Percentiles rank a stretch among this genome's conserved stretches.
Evolutionary conservation across 345 rosid genomes (phyloP).

Genomic region (Acer saccharum): DNA sequence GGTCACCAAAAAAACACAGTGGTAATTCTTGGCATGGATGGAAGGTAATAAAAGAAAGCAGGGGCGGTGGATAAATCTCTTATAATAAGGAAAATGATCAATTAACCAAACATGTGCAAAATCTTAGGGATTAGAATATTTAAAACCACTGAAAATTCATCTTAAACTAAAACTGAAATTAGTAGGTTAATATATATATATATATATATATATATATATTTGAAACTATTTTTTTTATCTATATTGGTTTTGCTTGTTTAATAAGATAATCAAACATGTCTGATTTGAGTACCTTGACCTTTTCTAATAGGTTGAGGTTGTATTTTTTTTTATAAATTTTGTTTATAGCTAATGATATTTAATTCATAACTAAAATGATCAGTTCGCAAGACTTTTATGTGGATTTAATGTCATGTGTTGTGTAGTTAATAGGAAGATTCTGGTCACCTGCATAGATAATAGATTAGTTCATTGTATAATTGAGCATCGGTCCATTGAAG

Average conservation of each 20-base stretch:
- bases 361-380: background rate
- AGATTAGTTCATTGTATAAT: no score
- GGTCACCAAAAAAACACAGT: constrained; percentile 91
- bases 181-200: background rate
- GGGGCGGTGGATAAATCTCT: background rate
- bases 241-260: background rate
- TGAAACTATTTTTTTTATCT: background rate
- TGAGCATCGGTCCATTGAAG: no score
- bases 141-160: background rate
- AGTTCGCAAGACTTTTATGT: background rate
- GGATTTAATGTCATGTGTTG: background rate
- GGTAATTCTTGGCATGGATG: constrained; percentile 91
- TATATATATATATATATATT: no score
- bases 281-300: background rate
- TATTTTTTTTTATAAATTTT: background rate
- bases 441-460: no score
- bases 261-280: background rate
- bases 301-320: background rate
- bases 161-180: background rate
- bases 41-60: constrained; percentile 56
- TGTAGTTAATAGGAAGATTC: background rate
- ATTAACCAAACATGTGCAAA: background rate
- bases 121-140: background rate
- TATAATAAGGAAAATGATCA: no score
- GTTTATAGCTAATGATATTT: background rate